Evolutionary conservation across 176 grass and related monocot species (phyloP), one percentile per base, ranked within the genome.

Genomic region (Puccinellia tenuiflora): DNA sequence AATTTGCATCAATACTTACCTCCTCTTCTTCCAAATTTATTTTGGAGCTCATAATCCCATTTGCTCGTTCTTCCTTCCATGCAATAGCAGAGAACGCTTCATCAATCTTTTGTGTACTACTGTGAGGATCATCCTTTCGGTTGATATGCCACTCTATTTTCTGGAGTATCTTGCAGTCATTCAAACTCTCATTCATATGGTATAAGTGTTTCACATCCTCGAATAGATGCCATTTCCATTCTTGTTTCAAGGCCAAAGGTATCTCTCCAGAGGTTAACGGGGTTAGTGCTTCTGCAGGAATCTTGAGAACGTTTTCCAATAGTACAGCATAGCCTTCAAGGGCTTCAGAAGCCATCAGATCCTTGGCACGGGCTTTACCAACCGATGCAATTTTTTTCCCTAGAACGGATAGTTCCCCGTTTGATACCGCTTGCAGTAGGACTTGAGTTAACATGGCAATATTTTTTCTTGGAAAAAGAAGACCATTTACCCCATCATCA

Each of bases 211-310:
- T 90, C 83, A 93, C 79, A 77, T 86, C 85, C 55, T 88, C 86
- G 85, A 99, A 93, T 43, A 90, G 81, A 81, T 78, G 80, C 91
- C 93, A 96, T 82, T 91, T 91, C 97, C 97, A 99, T 78, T 92
- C 85, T 72, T 92, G 85, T 80, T 90, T 96, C 55, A 96, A 85
- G 71, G 55, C 77, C 75, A 75, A 78, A 77, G 93, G 97, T 74
- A 99, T 89, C 80, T 92, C 91, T 50, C 67, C 66, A 76, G 53
- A 21, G 12, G 74, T 80, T 73, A 90, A 94, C 51, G 97, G 97
- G 61, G 55, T 85, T 51, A 72, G 11, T 80, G 63, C 72, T 80
- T 96, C 97, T 22, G 93, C 84, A 28, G 93, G 83, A 45, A 99
- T 90, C 78, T 87, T 91, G 77, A 99, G 77, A 47, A 86, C 52